Conservation (phyloP, 2,329 filamentous ascomycete species). For the Pseudogymnoascus sp. region DNA sequence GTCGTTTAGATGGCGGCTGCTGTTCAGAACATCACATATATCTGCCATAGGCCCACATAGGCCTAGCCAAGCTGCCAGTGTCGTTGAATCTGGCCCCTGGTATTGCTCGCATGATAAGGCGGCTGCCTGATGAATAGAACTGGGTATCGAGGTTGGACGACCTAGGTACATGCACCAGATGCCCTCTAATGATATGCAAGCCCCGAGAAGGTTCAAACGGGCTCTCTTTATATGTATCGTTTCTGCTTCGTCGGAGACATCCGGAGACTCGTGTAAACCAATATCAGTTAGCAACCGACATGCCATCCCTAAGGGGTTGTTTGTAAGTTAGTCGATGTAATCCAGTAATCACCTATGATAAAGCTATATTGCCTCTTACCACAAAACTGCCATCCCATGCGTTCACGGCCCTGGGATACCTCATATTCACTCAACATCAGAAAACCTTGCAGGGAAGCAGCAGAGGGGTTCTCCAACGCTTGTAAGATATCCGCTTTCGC, state of each 20-base stretch:
- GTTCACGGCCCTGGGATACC: conserved; percentile 2
- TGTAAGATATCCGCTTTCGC: background rate
- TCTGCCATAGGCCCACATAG: conserved; percentile 9
- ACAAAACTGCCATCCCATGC: background rate
- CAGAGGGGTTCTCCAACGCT: background rate
- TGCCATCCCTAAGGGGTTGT: conserved; percentile 6
- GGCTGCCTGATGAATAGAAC: background rate
- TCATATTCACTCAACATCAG: conserved; percentile 8
- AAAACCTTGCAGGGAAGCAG: conserved; percentile 9
- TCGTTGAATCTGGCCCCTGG: background rate
- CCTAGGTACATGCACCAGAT: conserved; percentile 3
- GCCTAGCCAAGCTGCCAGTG: conserved; percentile 1
- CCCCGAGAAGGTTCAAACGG: background rate
- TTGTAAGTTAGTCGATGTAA: background rate
- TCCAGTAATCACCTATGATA: background rate
- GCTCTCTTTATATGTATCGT: background rate
- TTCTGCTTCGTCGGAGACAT: background rate
- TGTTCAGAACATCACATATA: conserved; percentile 5
- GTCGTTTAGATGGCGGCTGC: background rate
- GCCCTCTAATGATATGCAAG: background rate
- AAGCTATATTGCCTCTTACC: background rate
- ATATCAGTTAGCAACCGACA: conserved; percentile 9
- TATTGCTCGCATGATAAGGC: background rate
- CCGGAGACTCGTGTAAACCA: background rate
- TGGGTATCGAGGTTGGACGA: background rate